Percentiles rank a stretch among this genome's conserved stretches.
These are phyloP conservation scores for Drosera capensis DNA, from an alignment of 148 eudicot genomes.

Conservation along the genomic window DNA sequence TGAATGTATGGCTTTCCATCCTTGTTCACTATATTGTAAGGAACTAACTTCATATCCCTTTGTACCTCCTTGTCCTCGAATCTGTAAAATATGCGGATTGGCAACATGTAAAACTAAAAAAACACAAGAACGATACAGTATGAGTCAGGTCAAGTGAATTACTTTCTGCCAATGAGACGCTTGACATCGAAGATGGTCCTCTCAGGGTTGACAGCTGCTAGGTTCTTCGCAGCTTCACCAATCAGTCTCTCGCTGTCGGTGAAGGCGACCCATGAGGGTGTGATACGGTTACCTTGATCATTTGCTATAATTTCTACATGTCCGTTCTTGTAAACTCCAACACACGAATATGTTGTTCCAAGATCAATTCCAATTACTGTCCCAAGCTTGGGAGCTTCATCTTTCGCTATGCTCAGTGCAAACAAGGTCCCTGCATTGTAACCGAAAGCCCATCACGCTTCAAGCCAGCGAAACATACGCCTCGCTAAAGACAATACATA, in stretches of 20 bases:
- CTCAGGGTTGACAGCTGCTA: conserved; percentile 45
- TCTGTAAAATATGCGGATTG: conserved; percentile 3
- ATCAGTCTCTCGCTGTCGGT: conserved; percentile 51
- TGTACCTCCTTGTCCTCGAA: conserved; percentile 28
- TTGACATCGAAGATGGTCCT: conserved; percentile 63
- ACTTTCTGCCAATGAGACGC: conserved; percentile 60
- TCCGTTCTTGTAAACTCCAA: conserved; percentile 55
- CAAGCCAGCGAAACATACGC: no score
- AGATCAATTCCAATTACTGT: conserved; percentile 57
- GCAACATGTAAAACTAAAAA: not conserved
- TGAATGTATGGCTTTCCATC: conserved; percentile 52
- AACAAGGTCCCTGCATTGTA: conserved; percentile 42
- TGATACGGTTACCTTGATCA: conserved; percentile 64
- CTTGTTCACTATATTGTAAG: conserved; percentile 48
- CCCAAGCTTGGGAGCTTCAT: conserved; percentile 44
- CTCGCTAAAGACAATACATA: no score
- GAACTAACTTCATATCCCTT: conserved; percentile 46
- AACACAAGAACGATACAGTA: not conserved
- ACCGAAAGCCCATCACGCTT: no score
- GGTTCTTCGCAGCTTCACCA: conserved; percentile 70
- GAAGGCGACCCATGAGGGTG: no score
- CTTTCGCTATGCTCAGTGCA: conserved; percentile 38
- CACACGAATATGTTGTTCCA: no score
- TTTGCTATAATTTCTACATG: conserved; percentile 65
- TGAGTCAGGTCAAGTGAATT: not conserved